Conservation (phyloP, 2,329 filamentous ascomycete genomes). For the Fusarium beomiforme region DNA sequence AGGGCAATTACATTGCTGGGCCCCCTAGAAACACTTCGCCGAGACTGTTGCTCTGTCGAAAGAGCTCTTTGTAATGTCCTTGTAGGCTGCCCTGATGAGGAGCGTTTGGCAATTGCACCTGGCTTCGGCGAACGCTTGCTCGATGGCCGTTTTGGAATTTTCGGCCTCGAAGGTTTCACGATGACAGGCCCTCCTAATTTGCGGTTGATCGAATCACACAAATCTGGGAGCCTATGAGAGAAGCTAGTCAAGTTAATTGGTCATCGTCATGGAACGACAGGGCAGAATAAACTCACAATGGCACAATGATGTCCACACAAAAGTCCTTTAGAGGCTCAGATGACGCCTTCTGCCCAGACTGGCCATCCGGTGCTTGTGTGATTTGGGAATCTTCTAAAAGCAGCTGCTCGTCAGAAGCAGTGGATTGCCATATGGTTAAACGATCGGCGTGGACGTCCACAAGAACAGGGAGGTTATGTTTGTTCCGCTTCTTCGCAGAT, state of each 20-base stretch:
- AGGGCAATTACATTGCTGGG: conserved; percentile 70
- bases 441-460: conserved; percentile 81
- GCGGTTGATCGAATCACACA: conserved; percentile 75
- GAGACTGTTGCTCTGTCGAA: conserved; percentile 66
- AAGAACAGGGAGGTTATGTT: conserved; percentile 71
- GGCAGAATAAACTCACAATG: conserved; percentile 68
- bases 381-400: conserved; percentile 61
- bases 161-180: conserved; percentile 63
- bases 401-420: conserved; percentile 68
- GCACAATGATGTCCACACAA: conserved; percentile 81
- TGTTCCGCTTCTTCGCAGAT: conserved; percentile 64
- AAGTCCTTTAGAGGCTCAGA: conserved; percentile 78
- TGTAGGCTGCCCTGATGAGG: conserved; percentile 52
- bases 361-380: conserved; percentile 46
- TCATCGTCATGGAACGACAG: not conserved
- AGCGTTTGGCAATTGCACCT: conserved; percentile 62
- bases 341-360: conserved; percentile 53
- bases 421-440: conserved; percentile 85
- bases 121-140: conserved; percentile 59
- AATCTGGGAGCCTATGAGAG: conserved; percentile 76
- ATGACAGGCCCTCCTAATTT: conserved; percentile 79
- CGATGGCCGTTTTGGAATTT: conserved; percentile 55
- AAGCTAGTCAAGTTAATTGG: conserved; percentile 67
- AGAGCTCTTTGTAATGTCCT: conserved; percentile 70
- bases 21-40: conserved; percentile 65